Evolutionary conservation across 768 basidiomycete species (phyloP), one percentile per base, ranked within the genome.

Genomic region (Glaciozyma antarctica): DNA sequence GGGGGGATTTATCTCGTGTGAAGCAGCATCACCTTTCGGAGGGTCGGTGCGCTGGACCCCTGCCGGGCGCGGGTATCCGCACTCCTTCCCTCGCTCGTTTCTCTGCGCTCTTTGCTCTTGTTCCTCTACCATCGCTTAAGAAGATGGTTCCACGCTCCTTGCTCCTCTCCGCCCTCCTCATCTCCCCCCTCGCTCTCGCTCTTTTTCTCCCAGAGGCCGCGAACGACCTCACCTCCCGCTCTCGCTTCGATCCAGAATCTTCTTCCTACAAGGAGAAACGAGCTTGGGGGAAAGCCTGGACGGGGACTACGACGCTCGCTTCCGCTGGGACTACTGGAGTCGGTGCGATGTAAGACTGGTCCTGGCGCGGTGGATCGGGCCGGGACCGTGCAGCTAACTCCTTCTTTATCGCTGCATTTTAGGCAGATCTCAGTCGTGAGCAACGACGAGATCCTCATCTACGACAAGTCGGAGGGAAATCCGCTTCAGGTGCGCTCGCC

Each of bases 401-500:
- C 9, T 6, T 16, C 7, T 17, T 28, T 28, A 10, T 19, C 4
- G 2, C n/a, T 57, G 22, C 2, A 19, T 32, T 16, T 8, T 32
- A 58, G 32, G 64, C 65, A 70, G 52, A 13, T 48, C 15, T 53
- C 63, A 0, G 57, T 67, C 32, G 62, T 70, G 44, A 65, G 64
- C 56, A 43, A 67, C 32, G 66, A 70, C 58, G 53, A 70, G 58
- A 58, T 70, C 48, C 45, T 70, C 30, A 63, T 72, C 48, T 63
- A 62, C 62, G 73, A 74, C 66, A 74, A 74, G 55, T 63, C 67
- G 0, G 70, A 71, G 56, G 57, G 69, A 53, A 72, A 74, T 49
- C 43, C 64, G 0, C 67, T 74, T 26, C 19, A 26, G 51, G 26
- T 52, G 30, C 47, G n/a, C 54, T 68, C 12, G 24, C 48, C 34